Evolutionary conservation across 1,284 basidiomycete species (phyloP).

Genomic region (Apiotrichum siamense): DNA sequence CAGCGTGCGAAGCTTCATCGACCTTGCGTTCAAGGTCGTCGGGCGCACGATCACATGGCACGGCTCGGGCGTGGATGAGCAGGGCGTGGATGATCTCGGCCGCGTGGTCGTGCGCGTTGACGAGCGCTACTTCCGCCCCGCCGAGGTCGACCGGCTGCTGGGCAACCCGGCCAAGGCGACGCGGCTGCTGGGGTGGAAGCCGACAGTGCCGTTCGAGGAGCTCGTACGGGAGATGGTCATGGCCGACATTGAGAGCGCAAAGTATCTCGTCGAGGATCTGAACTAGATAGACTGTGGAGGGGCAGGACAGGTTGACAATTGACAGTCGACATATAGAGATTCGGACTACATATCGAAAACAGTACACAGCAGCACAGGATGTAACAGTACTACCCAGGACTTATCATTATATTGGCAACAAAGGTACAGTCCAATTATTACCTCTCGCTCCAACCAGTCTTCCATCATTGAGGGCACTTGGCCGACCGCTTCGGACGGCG

Average conservation of each 20-base stretch:
- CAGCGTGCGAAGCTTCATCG: slow-evolving; percentile 78
- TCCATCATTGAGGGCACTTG: too few relatives aligned
- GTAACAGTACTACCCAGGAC: too few relatives aligned
- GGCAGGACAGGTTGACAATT: too few relatives aligned
- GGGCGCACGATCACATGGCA: slow-evolving; percentile 70
- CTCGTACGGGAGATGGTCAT: slow-evolving; percentile 78
- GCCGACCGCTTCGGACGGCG: too few relatives aligned
- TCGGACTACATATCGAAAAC: too few relatives aligned
- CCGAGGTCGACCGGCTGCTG: slow-evolving; percentile 68
- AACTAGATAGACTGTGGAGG: too few relatives aligned
- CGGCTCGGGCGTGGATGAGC: slow-evolving; percentile 57
- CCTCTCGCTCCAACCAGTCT: too few relatives aligned
- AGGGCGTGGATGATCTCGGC: slow-evolving; percentile 9
- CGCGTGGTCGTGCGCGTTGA: slow-evolving; percentile 14
- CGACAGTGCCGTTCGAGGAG: slow-evolving; percentile 67
- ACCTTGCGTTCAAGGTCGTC: slow-evolving; percentile 68
- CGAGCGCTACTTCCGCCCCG: slow-evolving; percentile 51
- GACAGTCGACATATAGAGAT: too few relatives aligned
- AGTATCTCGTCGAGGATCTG: slow-evolving; percentile 23
- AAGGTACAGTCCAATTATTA: too few relatives aligned
- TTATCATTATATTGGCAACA: too few relatives aligned
- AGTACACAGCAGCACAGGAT: too few relatives aligned
- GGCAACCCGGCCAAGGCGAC: slow-evolving; percentile 64
- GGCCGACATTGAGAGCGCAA: slow-evolving; percentile 20
- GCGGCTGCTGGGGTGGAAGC: slow-evolving; percentile 74